Evolutionary conservation across 1,284 basidiomycete genomes (phyloP), one percentile per base, ranked within the genome.

Genomic region (Irpex lacteus): DNA sequence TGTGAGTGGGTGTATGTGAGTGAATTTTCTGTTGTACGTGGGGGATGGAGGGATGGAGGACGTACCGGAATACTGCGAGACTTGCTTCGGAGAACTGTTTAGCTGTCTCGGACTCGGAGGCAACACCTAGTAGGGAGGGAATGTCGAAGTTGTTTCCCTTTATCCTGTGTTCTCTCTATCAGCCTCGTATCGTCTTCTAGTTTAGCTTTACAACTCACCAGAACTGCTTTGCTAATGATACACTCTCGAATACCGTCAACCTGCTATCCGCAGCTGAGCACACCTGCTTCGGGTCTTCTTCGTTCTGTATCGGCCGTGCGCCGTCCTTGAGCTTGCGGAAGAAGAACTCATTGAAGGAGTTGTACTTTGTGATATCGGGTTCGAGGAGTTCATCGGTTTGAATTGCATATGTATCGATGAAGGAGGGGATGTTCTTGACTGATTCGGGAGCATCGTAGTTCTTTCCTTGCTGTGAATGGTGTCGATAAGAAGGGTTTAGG

Each of bases 271-370:
- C 92, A 1, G 86, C 85, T 36, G 85, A 87, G 70, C 87, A 86
- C 60, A 95, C 73, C 18, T 82, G 78, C 2, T 70, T 69, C 0
- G 82, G 78, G 67, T 92, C 83, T 2, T 83, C 79, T 0, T 80
- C 82, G 11, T 86, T 78, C 55, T 87, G 82, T 8, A 92, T 81
- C 0, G 90, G 91, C 4, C 94, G 83, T 5, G 87, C 90, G 7
- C 77, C 85, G 0, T 85, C 77, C 65, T 84, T 84, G 53, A 95
- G 80, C 69, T 87, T 84, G 54, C 92, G 81, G 63, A 79, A 87
- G 79, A 95, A 95, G 78, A 96, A 95, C 26, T 91, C 82, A 75
- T 95, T 96, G 81, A 96, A 95, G 11, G 78, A 88, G 70, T 80
- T 77, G 73, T 92, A 92, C 66, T 84, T 80, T 0, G 70, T 72